Conservation (phyloP, 495 filamentous ascomycete genomes). For the Xylaria nigripes region DNA sequence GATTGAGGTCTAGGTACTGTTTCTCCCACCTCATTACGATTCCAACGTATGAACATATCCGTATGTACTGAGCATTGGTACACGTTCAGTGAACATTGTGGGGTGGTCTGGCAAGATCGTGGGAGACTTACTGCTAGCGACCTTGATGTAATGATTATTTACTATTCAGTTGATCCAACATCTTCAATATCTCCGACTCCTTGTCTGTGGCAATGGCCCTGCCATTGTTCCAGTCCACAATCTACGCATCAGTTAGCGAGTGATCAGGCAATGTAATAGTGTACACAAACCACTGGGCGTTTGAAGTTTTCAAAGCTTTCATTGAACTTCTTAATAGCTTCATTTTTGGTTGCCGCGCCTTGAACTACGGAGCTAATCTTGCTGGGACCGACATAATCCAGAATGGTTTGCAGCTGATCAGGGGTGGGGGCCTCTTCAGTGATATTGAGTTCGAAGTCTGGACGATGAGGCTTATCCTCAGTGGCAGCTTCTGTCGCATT, state of each 20-base stretch:
- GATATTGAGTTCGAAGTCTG: conserved; percentile 78
- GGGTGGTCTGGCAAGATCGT: no score
- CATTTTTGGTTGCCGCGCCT: conserved; percentile 59
- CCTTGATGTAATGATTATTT: conserved; percentile 2
- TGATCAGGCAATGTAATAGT: neutral
- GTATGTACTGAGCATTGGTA: neutral
- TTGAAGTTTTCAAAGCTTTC: conserved; percentile 52
- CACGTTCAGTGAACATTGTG: neutral
- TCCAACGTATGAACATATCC: neutral
- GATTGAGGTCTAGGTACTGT: neutral
- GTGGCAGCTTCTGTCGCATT: conserved; percentile 50
- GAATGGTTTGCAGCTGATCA: conserved; percentile 78
- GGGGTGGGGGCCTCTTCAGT: conserved; percentile 70
- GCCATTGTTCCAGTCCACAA: conserved; percentile 92
- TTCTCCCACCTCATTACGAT: neutral
- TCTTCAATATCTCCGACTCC: conserved; percentile 75
- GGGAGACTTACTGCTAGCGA: neutral
- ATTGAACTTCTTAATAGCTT: conserved; percentile 70
- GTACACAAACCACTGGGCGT: conserved; percentile 56
- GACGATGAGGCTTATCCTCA: conserved; percentile 53
- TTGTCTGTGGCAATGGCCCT: conserved; percentile 65
- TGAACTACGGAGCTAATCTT: conserved; percentile 54
- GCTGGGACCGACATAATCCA: conserved; percentile 66
- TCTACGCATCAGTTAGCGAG: conserved; percentile 35
- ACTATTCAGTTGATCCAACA: conserved; percentile 42